Base-by-base conservation (phyloP, 805 yeast species). In the Scheffersomyces lignosus region DNA sequence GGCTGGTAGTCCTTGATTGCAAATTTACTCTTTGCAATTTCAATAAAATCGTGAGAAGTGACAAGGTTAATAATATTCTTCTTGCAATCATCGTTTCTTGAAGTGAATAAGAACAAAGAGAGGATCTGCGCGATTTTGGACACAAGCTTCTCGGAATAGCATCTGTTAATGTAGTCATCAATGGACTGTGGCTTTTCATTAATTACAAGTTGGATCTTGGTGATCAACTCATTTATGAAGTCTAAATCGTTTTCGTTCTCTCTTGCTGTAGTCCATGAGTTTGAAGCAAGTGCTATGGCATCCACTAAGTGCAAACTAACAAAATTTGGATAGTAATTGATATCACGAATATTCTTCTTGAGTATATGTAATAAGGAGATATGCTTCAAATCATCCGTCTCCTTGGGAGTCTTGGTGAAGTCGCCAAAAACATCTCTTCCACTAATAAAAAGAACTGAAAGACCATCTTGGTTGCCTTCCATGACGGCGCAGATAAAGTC, bases 61-160 rank as follows among this genome's bases (percentile, higher is more conserved):
- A 84, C 51, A 8, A 70, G 55, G 0, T 65, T 51, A 10, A 68
- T 57, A 10, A 85, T 75, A 13, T 67, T 58, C 15, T 59, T 51
- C 34, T 64, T 67, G 29, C 73, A 66, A 13, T 52, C 51, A 6
- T 60, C 69, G 37, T 65, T 70, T 27, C 71, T 68, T 4, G 81
- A 73, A 4, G 81, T 81, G 61, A 79, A 85, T 15, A 87, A 61
- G 31, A 82, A 76, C 28, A 87, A 66, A 0, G 96, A 88, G 34
- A 88, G 66, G 7, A 88, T 79, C 50, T 87, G 93, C 2, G 87
- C 78, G 14, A 86, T 77, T 45, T 81, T 80, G 1, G 95, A 77
- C 6, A 80, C 66, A 31, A 83, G 59, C 40, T 75, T 77, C 48
- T 77, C 72, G 35, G 75, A 73, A 47, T 80, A 78, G 29, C 84